A percentile compares a stretch with the other conserved stretches of the same genome.
These are phyloP conservation scores for Leonotis leonurus DNA, from an alignment of 257 asterid genomes.

Conservation along the genomic window DNA sequence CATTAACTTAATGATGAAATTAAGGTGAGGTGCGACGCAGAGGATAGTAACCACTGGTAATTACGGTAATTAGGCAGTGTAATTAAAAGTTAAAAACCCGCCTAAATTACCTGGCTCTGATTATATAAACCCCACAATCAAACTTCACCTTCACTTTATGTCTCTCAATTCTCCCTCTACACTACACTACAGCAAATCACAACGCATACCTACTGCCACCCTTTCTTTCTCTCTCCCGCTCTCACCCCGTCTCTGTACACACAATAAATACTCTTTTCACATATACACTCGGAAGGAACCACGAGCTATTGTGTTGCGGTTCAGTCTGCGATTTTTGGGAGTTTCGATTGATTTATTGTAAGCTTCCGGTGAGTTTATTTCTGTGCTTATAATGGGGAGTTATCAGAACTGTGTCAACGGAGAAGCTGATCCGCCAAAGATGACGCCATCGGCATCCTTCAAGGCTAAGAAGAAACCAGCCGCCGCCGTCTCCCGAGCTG, in stretches of 20 bases:
- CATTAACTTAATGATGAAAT: too few relatives aligned
- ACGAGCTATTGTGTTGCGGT: slow-evolving; percentile 18
- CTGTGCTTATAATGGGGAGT: slow-evolving; percentile 31
- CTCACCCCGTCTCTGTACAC: slow-evolving; percentile 1
- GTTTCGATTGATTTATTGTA: slow-evolving; percentile 9
- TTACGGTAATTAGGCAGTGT: slow-evolving; percentile 3
- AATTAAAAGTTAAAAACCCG: slow-evolving; percentile 43
- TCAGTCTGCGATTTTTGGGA: background rate
- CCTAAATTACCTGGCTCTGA: too few relatives aligned
- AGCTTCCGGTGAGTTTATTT: background rate
- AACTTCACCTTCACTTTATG: slow-evolving; percentile 14
- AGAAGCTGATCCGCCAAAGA: slow-evolving; percentile 41
- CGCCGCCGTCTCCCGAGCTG: slow-evolving; percentile 28
- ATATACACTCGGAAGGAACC: background rate
- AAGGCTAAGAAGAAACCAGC: slow-evolving; percentile 44
- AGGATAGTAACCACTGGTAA: background rate
- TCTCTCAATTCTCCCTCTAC: too few relatives aligned
- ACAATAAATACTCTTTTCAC: background rate
- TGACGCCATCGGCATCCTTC: slow-evolving; percentile 38
- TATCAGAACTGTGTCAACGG: slow-evolving; percentile 23
- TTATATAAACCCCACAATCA: slow-evolving; percentile 17
- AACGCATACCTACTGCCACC: too few relatives aligned
- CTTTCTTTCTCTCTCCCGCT: too few relatives aligned
- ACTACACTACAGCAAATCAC: slow-evolving; percentile 21
- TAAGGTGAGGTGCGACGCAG: background rate